Conservation (phyloP, 305 asterid species). For the Andrographis paniculata region DNA sequence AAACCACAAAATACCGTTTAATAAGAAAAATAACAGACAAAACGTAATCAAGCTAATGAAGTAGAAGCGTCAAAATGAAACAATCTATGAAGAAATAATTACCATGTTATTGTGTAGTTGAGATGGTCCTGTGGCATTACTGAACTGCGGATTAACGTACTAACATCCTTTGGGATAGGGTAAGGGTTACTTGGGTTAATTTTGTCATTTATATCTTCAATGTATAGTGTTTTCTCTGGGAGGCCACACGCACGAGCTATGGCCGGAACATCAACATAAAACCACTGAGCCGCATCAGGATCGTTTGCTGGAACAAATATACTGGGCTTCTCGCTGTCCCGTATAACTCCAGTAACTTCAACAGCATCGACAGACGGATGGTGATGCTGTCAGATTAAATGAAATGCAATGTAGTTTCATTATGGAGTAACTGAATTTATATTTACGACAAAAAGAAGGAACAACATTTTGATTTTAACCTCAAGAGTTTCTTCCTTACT, state of each 20-base stretch:
- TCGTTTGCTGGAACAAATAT: slow-evolving; percentile 95
- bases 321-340: slow-evolving; percentile 93
- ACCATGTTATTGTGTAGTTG: slow-evolving; percentile 85
- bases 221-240: slow-evolving; percentile 58
- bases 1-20: no score
- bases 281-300: slow-evolving; percentile 78
- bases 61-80: slow-evolving; percentile 1
- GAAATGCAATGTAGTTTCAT: slow-evolving; percentile 22
- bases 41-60: no score
- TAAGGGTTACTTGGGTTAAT: slow-evolving; percentile 67
- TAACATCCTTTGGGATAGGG: slow-evolving; percentile 77
- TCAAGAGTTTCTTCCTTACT: slow-evolving; percentile 29
- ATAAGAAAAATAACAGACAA: no score
- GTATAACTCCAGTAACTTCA: slow-evolving; percentile 66
- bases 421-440: background rate
- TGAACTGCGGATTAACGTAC: slow-evolving; percentile 60
- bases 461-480: slow-evolving; percentile 30
- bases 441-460: slow-evolving; percentile 11
- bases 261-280: slow-evolving; percentile 84
- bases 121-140: slow-evolving; percentile 97
- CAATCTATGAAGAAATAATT: slow-evolving; percentile 16
- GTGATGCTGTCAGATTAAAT: slow-evolving; percentile 44
- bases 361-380: slow-evolving; percentile 31
- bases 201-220: slow-evolving; percentile 69
- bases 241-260: slow-evolving; percentile 70